Evolutionary conservation across 805 yeast genomes (phyloP).

Genomic region (Kodamaea restingae): DNA sequence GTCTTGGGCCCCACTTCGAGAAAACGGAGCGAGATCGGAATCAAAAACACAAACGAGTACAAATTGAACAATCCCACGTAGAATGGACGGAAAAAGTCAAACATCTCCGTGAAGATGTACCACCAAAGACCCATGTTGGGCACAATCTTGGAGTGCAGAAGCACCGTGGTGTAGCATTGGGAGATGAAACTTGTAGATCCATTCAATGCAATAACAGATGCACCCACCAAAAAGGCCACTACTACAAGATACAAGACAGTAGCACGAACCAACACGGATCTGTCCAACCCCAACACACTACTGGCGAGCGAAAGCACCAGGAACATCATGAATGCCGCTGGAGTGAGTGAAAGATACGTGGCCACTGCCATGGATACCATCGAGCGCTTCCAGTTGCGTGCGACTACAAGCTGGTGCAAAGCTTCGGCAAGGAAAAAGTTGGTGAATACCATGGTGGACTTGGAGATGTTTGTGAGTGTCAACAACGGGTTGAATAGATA

Average conservation of each 20-base stretch:
- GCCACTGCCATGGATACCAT: constrained; percentile 57
- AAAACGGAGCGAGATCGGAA: constrained; percentile 75
- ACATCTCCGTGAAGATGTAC: constrained; percentile 96
- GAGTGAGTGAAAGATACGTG: constrained; percentile 59
- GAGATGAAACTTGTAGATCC: constrained; percentile 26
- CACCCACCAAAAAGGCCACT: constrained; percentile 18
- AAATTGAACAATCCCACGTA: constrained; percentile 81
- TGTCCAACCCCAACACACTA: constrained; percentile 12
- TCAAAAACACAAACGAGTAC: constrained; percentile 57
- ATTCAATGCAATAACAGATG: constrained; percentile 24
- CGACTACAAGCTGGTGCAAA: constrained; percentile 43
- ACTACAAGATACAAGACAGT: constrained; percentile 14
- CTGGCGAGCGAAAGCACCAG: constrained; percentile 48
- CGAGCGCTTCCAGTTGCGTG: constrained; percentile 38
- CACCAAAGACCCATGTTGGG: constrained; percentile 98
- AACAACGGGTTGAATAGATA: constrained; percentile 80
- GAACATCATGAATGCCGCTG: constrained; percentile 49
- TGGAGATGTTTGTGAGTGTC: constrained; percentile 62
- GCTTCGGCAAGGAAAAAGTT: constrained; percentile 51
- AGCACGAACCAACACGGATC: constrained; percentile 15
- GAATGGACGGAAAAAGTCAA: constrained; percentile 80
- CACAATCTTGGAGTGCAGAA: constrained; percentile 63
- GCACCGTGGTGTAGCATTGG: constrained; percentile 49
- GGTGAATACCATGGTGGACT: constrained; percentile 61
- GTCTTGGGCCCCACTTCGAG: constrained; percentile 17